Evolutionary conservation across 129 eudicot genomes (phyloP), one percentile per base, ranked within the genome.

Genomic region (Helianthus tuberosus): DNA sequence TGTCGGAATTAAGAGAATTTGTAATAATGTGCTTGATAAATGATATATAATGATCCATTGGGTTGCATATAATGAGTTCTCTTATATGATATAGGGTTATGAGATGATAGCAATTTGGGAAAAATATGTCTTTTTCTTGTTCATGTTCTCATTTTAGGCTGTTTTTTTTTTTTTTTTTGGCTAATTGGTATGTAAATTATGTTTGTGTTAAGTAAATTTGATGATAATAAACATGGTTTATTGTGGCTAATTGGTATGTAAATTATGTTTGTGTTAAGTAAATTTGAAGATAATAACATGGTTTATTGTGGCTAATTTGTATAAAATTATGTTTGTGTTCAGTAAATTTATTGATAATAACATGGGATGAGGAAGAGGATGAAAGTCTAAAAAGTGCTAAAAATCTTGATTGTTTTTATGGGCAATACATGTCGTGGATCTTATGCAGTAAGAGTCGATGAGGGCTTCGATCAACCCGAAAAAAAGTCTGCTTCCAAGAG

Each of bases 371-470:
- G 70, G 61, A 83, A 79, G 76, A 68, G 63, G 68, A 47, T 76
- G 11, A 73, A 70, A 64, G 39, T 17, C 11, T 38, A 64, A 55
- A 20, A 49, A 11, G 5, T 10, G 54, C 69, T 53, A 46, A 57
- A 83, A 76, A 50, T 52, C 79, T 53, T 68, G 77, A 82, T 81
- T 83, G 96, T 84, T 93, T 77, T 90, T 82, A 93, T 93, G 98
- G 98, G 97, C 96, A 93, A 93, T 76, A 93, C 97, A 83, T 90
- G 97, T 89, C 89, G 91, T 41, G 96, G 97, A 77, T 88, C 91
- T 86, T 83, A 81, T 23, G 89, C 89, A 73, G 80, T 67, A 76
- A 86, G 79, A 74, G 60, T 75, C 60, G 75, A 78, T 68, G 85
- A 87, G 89, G 88, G 88, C 87, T 77, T 69, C 69, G 72, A 49